phyloP scores from a whole-genome alignment of 2,329 filamentous ascomycete genomes.

The Cadophora luteo-olivacea region DNA sequence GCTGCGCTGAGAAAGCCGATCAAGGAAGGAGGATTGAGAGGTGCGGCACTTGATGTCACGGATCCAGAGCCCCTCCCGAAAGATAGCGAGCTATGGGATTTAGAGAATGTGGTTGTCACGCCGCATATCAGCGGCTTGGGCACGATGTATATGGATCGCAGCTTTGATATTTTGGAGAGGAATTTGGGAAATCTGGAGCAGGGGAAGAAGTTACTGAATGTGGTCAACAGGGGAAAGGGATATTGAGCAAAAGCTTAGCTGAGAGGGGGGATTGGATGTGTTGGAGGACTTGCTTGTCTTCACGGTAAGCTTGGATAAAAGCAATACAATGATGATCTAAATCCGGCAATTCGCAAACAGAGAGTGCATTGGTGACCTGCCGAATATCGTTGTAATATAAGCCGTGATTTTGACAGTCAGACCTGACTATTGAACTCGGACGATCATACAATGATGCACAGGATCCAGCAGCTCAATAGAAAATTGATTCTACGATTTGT shows the following conservation, averaged over 20 bases:
- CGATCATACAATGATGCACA: background rate
- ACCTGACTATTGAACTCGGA: no score
- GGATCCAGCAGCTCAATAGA: background rate
- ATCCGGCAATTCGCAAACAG: no score
- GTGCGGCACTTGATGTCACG: slow-evolving; percentile 71
- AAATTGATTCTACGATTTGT: background rate
- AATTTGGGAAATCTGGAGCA: slow-evolving; percentile 61
- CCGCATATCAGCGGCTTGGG: slow-evolving; percentile 67
- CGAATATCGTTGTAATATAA: no score
- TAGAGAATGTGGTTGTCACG: slow-evolving; percentile 67
- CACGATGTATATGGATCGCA: slow-evolving; percentile 60
- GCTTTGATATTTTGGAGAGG: slow-evolving; percentile 61
- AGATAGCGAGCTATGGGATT: slow-evolving; percentile 66
- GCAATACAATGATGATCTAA: no score
- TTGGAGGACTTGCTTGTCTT: no score
- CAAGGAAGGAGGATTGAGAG: slow-evolving; percentile 56
- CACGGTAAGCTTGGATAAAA: no score
- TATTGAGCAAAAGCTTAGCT: slow-evolving; percentile 53
- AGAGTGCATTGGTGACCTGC: no score
- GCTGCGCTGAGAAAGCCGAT: slow-evolving; percentile 51
- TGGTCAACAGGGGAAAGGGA: slow-evolving; percentile 64
- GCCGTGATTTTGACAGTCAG: no score
- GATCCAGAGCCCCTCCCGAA: slow-evolving; percentile 70
- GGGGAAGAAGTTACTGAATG: slow-evolving; percentile 65
- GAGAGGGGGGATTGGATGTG: no score